phyloP scores from a whole-genome alignment of 768 basidiomycete genomes.

The Fistulinella prunicolor region DNA sequence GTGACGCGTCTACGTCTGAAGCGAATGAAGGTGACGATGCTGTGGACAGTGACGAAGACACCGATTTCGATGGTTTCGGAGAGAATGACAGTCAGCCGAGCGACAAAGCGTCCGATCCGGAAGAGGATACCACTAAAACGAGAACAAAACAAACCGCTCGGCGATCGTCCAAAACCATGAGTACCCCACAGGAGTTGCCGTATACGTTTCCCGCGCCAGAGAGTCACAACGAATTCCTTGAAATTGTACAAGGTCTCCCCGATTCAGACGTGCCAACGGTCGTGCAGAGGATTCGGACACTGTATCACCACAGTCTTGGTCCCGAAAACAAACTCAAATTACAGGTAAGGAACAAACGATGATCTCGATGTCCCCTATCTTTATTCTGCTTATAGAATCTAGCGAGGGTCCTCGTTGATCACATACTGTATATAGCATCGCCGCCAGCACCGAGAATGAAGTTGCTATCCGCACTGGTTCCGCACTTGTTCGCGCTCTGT shows the following conservation, averaged over 20 bases:
- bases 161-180: slow-evolving; percentile 31
- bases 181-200: slow-evolving; percentile 64
- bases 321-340: slow-evolving; percentile 90
- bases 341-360: slow-evolving; percentile 54
- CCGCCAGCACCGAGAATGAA: slow-evolving; percentile 58
- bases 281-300: slow-evolving; percentile 82
- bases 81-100: slow-evolving; percentile 36
- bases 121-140: slow-evolving; percentile 42
- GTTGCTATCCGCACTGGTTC: slow-evolving; percentile 63
- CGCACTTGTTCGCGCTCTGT: slow-evolving; percentile 76
- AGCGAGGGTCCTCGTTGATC: slow-evolving; percentile 79
- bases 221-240: slow-evolving; percentile 86
- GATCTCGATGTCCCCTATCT: background rate
- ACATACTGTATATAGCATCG: slow-evolving; percentile 73
- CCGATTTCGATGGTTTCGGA: slow-evolving; percentile 32
- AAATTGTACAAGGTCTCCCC: slow-evolving; percentile 66
- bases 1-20: slow-evolving; percentile 35
- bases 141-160: slow-evolving; percentile 32
- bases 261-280: slow-evolving; percentile 76
- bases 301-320: slow-evolving; percentile 91
- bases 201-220: slow-evolving; percentile 90
- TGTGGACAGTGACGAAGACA: slow-evolving; percentile 35
- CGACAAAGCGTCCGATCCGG: slow-evolving; percentile 35
- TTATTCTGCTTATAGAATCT: slow-evolving; percentile 50
- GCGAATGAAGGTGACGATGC: slow-evolving; percentile 32